A percentile compares a stretch with the other conserved stretches of the same genome.
Evolutionary conservation across 208 protist species (phyloP).

Genomic region (Naegleria fowleri): DNA sequence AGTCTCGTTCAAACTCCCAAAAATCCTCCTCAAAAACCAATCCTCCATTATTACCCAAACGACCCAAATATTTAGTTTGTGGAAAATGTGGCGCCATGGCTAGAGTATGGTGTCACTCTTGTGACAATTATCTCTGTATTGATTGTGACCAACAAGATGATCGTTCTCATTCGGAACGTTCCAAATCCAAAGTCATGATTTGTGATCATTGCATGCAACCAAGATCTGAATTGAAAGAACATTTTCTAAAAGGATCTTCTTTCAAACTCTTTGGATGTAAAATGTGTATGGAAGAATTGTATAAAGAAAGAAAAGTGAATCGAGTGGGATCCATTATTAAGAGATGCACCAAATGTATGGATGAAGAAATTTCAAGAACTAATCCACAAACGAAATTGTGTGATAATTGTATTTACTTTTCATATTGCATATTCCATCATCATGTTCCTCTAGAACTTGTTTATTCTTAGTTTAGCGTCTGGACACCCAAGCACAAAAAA

Average conservation of each 20-base stretch:
- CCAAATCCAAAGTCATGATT: not conserved
- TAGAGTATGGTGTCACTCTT: not conserved
- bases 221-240: not conserved
- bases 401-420: not conserved
- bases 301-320: not conserved
- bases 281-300: not conserved
- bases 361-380: not conserved
- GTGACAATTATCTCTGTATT: not conserved
- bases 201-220: slow-evolving; percentile 2
- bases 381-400: not conserved
- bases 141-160: not conserved
- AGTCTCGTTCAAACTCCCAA: not conserved
- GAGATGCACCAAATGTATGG: not conserved
- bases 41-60: not conserved
- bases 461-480: no score
- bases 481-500: no score
- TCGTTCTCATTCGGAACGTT: not conserved
- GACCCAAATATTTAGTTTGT: not conserved
- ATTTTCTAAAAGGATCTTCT: not conserved
- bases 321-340: not conserved
- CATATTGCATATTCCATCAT: no score
- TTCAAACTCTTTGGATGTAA: not conserved
- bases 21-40: not conserved
- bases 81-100: not conserved
- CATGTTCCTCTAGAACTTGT: no score